These are phyloP conservation scores for Zasmidium cellare DNA, from an alignment of 2,329 filamentous ascomycete species.

Conservation along the genomic window DNA sequence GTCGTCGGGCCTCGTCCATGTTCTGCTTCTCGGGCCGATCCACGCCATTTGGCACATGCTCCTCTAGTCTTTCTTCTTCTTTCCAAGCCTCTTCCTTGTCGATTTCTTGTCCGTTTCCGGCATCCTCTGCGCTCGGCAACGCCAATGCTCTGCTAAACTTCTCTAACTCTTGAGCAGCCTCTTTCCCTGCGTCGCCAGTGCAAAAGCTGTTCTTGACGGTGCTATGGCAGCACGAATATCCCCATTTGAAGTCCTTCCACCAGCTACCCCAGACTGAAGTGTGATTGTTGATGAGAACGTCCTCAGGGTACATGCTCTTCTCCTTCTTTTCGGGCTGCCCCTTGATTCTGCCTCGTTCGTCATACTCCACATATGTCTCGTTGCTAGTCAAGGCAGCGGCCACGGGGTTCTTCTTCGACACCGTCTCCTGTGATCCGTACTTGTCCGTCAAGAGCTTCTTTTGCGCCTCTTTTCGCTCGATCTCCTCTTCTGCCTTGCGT, in stretches of 20 bases:
- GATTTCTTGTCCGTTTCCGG: conserved; percentile 31
- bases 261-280: conserved; percentile 92
- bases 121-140: conserved; percentile 35
- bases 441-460: conserved; percentile 74
- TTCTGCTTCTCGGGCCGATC: conserved; percentile 43
- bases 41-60: conserved; percentile 46
- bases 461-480: conserved; percentile 66
- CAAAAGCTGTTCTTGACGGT: conserved; percentile 96
- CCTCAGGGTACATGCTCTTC: conserved; percentile 89
- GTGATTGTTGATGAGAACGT: conserved; percentile 87
- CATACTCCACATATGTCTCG: conserved; percentile 90
- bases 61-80: conserved; percentile 41
- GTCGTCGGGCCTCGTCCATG: conserved; percentile 63
- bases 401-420: conserved; percentile 58
- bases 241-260: conserved; percentile 96
- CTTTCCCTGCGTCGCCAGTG: conserved; percentile 84
- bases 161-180: conserved; percentile 76
- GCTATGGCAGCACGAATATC: conserved; percentile 92
- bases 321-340: conserved; percentile 74
- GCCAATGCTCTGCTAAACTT: conserved; percentile 52
- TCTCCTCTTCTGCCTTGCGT: conserved; percentile 73
- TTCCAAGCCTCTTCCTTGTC: conserved; percentile 43
- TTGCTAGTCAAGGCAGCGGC: conserved; percentile 73
- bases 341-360: conserved; percentile 85
- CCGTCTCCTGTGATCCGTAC: conserved; percentile 71